These are phyloP conservation scores for Puccinia coronata DNA, from an alignment of 1,284 basidiomycete species.

Conservation along the genomic window DNA sequence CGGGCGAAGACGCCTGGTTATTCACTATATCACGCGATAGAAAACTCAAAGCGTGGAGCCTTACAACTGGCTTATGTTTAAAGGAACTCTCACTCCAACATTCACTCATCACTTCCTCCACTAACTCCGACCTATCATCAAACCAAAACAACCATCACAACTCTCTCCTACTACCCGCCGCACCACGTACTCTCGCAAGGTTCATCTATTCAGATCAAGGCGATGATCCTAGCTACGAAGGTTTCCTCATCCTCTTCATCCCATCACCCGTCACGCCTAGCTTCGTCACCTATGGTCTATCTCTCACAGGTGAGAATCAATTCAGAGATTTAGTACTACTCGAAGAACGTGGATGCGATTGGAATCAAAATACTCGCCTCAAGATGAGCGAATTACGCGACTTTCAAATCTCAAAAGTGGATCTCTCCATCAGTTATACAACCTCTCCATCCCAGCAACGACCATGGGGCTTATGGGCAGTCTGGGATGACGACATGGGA, in stretches of 20 bases:
- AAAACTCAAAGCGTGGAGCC: slow-evolving; percentile 75
- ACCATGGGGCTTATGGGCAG: slow-evolving; percentile 60
- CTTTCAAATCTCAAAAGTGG: slow-evolving; percentile 41
- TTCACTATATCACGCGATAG: slow-evolving; percentile 88
- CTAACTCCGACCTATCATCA: not conserved
- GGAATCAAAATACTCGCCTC: not conserved
- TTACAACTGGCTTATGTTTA: slow-evolving; percentile 58
- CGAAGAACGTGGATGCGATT: slow-evolving; percentile 42
- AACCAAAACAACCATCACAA: not conserved
- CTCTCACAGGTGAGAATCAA: slow-evolving; percentile 28
- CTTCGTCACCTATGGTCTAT: slow-evolving; percentile 45
- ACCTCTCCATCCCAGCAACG: slow-evolving; percentile 38
- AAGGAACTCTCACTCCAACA: slow-evolving; percentile 50
- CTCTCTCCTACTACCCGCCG: slow-evolving; percentile 42
- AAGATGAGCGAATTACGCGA: slow-evolving; percentile 38
- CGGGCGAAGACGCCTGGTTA: slow-evolving; percentile 62
- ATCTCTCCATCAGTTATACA: slow-evolving; percentile 18
- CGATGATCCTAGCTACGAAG: slow-evolving; percentile 48
- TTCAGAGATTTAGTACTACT: slow-evolving; percentile 40
- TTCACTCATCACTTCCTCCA: not conserved
- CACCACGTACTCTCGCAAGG: slow-evolving; percentile 29
- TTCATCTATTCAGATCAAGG: slow-evolving; percentile 45
- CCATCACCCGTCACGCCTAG: slow-evolving; percentile 40
- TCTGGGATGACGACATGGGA: slow-evolving; percentile 60
- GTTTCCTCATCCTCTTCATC: slow-evolving; percentile 41